Percentiles rank a stretch among this genome's conserved stretches.
These are phyloP conservation scores for Arthromyces matolae DNA, from an alignment of 768 basidiomycete species.

Conservation along the genomic window DNA sequence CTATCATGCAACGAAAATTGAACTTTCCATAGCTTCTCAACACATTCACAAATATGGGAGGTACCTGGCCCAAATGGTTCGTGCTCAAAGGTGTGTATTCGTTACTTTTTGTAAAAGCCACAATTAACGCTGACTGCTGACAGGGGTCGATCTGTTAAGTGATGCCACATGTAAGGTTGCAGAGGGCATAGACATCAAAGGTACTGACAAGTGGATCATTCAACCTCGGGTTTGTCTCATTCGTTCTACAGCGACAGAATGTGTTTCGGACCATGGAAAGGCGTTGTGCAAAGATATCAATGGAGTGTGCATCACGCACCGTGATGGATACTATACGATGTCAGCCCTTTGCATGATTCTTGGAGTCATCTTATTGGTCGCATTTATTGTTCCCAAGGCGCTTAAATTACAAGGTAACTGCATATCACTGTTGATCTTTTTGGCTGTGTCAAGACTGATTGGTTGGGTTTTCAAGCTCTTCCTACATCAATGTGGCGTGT, in stretches of 20 bases:
- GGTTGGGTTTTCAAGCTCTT: slow-evolving; percentile 41
- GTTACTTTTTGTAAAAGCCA: neutral
- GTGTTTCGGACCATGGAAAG: slow-evolving; percentile 91
- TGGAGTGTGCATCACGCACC: slow-evolving; percentile 78
- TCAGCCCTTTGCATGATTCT: slow-evolving; percentile 74
- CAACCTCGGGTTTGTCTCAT: neutral
- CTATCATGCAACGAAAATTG: neutral
- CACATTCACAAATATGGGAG: slow-evolving; percentile 94
- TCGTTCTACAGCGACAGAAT: slow-evolving; percentile 62
- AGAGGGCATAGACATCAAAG: slow-evolving; percentile 52
- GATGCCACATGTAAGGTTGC: slow-evolving; percentile 79
- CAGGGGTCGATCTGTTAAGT: slow-evolving; percentile 86
- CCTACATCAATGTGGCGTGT: slow-evolving; percentile 73
- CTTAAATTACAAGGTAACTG: slow-evolving; percentile 82
- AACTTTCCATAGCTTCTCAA: slow-evolving; percentile 67
- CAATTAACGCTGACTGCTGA: slow-evolving; percentile 11
- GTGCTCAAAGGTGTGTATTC: slow-evolving; percentile 74
- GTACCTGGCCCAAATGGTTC: slow-evolving; percentile 97
- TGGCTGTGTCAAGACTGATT: slow-evolving; percentile 1
- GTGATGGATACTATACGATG: slow-evolving; percentile 90
- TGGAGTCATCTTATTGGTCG: slow-evolving; percentile 69
- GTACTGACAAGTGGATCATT: slow-evolving; percentile 30
- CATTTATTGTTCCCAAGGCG: slow-evolving; percentile 82
- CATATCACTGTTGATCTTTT: slow-evolving; percentile 20
- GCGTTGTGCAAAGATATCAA: slow-evolving; percentile 66